These are phyloP conservation scores for Dalechampia spathulata DNA, from an alignment of 441 rosid species.

Conservation along the genomic window DNA sequence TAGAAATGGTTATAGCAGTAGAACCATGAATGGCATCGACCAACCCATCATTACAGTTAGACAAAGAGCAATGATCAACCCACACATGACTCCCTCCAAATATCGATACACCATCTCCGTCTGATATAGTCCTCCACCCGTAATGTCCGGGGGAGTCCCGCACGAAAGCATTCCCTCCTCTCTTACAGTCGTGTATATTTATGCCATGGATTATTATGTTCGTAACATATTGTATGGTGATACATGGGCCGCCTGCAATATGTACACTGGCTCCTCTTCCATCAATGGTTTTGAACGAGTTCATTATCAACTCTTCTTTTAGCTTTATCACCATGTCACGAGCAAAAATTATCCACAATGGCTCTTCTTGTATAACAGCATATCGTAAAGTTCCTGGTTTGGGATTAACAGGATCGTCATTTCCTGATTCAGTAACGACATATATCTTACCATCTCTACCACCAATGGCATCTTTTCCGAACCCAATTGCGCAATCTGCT, in stretches of 20 bases:
- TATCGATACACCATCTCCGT: constrained; percentile 86
- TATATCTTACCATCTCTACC: constrained; percentile 79
- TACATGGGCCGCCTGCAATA: constrained; percentile 87
- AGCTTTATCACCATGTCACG: constrained; percentile 76
- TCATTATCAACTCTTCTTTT: constrained; percentile 80
- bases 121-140: constrained; percentile 72
- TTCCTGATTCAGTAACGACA: constrained; percentile 51
- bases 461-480: constrained; percentile 78
- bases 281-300: constrained; percentile 80
- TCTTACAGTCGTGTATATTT: constrained; percentile 84
- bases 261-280: constrained; percentile 87
- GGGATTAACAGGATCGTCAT: constrained; percentile 67
- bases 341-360: constrained; percentile 73
- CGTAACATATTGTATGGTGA: constrained; percentile 75
- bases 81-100: constrained; percentile 83
- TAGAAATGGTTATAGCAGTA: constrained; percentile 82
- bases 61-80: constrained; percentile 84
- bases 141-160: constrained; percentile 64
- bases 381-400: constrained; percentile 71
- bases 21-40: constrained; percentile 81
- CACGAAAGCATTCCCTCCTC: constrained; percentile 77
- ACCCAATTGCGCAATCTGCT: constrained; percentile 86
- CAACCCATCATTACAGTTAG: constrained; percentile 76
- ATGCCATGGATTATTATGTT: constrained; percentile 82
- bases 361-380: constrained; percentile 73